These are phyloP conservation scores for Exophiala lecanii-corni DNA, from an alignment of 2,329 filamentous ascomycete species.

Conservation along the genomic window DNA sequence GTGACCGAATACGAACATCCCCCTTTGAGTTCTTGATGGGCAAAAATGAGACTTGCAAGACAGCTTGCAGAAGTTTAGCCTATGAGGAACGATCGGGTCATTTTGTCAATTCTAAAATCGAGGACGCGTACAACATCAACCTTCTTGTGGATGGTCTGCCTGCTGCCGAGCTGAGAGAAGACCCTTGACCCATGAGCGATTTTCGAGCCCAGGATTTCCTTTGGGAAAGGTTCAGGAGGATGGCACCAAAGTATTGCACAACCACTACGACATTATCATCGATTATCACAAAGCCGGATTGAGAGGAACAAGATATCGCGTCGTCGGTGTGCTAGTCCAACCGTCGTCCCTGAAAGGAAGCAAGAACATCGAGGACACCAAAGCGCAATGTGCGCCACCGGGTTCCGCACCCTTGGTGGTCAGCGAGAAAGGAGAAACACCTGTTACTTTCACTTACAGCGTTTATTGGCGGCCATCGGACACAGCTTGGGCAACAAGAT, in stretches of 20 bases:
- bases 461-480: slow-evolving; percentile 80
- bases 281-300: slow-evolving; percentile 75
- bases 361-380: slow-evolving; percentile 44
- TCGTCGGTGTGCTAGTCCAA: slow-evolving; percentile 87
- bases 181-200: slow-evolving; percentile 72
- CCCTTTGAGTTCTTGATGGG: slow-evolving; percentile 86
- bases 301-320: slow-evolving; percentile 66
- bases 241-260: slow-evolving; percentile 66
- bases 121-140: slow-evolving; percentile 84
- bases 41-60: slow-evolving; percentile 80
- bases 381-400: slow-evolving; percentile 60
- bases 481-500: slow-evolving; percentile 92
- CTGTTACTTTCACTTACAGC: slow-evolving; percentile 84
- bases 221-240: slow-evolving; percentile 59
- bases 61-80: slow-evolving; percentile 65
- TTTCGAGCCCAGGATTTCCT: slow-evolving; percentile 88
- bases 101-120: slow-evolving; percentile 80
- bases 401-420: slow-evolving; percentile 50
- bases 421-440: slow-evolving; percentile 56
- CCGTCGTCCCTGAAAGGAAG: slow-evolving; percentile 59
- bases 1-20: slow-evolving; percentile 95
- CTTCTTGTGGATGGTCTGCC: slow-evolving; percentile 94
- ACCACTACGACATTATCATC: slow-evolving; percentile 90
- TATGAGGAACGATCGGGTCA: slow-evolving; percentile 62
- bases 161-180: slow-evolving; percentile 75